phyloP scores from a whole-genome alignment of 352 stramenopile genomes.

The Pythium inflatum region DNA sequence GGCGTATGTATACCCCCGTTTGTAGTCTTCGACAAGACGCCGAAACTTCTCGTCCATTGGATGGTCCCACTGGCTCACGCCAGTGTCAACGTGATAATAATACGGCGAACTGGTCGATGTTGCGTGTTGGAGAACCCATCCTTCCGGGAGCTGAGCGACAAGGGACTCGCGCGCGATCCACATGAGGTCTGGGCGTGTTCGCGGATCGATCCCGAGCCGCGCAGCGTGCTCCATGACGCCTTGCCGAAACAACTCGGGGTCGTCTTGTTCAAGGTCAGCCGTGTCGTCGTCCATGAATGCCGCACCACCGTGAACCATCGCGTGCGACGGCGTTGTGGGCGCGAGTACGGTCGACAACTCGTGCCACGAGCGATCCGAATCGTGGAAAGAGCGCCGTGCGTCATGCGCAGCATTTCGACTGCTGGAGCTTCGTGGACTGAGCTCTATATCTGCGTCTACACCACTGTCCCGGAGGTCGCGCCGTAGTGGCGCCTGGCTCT shows the following conservation, averaged over 20 bases:
- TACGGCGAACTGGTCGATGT: constrained; percentile 66
- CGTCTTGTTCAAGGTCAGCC: constrained; percentile 53
- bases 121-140: constrained; percentile 71
- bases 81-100: constrained; percentile 80
- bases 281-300: constrained; percentile 47
- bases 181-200: constrained; percentile 54
- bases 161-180: constrained; percentile 82
- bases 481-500: background rate
- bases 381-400: no score
- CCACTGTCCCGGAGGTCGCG: background rate
- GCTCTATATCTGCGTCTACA: background rate
- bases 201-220: constrained; percentile 71
- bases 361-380: constrained; percentile 14
- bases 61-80: constrained; percentile 85
- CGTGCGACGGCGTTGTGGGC: constrained; percentile 20
- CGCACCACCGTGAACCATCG: background rate
- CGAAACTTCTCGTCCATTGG: constrained; percentile 76
- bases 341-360: constrained; percentile 16
- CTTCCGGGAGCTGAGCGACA: constrained; percentile 65
- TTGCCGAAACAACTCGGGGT: constrained; percentile 75
- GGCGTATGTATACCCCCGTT: constrained; percentile 34
- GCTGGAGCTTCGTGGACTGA: constrained; percentile 4
- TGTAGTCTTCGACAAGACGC: constrained; percentile 51
- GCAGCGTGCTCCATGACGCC: constrained; percentile 74
- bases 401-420: constrained; percentile 6